A percentile compares a stretch with the other conserved stretches of the same genome.
Evolutionary conservation across 2,329 filamentous ascomycete genomes (phyloP).

Genomic region (Phaeosphaeria sp.): DNA sequence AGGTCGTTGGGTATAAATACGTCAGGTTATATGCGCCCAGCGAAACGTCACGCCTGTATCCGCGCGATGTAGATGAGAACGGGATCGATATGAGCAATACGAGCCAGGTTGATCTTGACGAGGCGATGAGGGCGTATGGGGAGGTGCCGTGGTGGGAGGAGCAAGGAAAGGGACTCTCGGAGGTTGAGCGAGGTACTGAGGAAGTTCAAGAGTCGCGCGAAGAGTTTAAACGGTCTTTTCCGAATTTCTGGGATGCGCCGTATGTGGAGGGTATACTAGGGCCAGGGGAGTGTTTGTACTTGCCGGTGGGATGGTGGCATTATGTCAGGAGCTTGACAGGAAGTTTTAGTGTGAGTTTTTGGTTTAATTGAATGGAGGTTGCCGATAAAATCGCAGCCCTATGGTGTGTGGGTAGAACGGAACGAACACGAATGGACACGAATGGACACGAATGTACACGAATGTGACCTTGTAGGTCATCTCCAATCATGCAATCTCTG

Average conservation of each 20-base stretch:
- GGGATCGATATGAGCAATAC: slow-evolving; percentile 95
- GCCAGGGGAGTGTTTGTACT: slow-evolving; percentile 84
- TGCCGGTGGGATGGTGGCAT: slow-evolving; percentile 98
- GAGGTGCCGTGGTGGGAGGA: slow-evolving; percentile 35
- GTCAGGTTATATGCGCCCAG: slow-evolving; percentile 84
- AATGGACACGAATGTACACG: too few relatives aligned
- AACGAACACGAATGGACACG: too few relatives aligned
- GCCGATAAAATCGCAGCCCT: too few relatives aligned
- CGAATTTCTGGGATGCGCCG: slow-evolving; percentile 64
- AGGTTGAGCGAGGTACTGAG: slow-evolving; percentile 35
- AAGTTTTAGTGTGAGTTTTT: slow-evolving; percentile 96
- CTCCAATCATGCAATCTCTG: too few relatives aligned
- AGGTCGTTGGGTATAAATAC: slow-evolving; percentile 91
- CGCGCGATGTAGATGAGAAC: slow-evolving; percentile 65
- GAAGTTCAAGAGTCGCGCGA: neutral
- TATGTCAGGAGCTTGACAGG: slow-evolving; percentile 85
- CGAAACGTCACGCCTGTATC: slow-evolving; percentile 62
- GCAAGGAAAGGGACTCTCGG: slow-evolving; percentile 37
- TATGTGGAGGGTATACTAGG: slow-evolving; percentile 80
- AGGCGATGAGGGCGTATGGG: slow-evolving; percentile 61
- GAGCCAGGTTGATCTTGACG: slow-evolving; percentile 76
- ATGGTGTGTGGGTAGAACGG: too few relatives aligned
- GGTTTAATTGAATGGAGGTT: slow-evolving; percentile 61
- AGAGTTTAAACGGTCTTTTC: slow-evolving; percentile 49
- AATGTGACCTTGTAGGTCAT: too few relatives aligned